Base-by-base conservation (phyloP, 805 yeast species). In the Saccharomycopsis synnaedendra region DNA sequence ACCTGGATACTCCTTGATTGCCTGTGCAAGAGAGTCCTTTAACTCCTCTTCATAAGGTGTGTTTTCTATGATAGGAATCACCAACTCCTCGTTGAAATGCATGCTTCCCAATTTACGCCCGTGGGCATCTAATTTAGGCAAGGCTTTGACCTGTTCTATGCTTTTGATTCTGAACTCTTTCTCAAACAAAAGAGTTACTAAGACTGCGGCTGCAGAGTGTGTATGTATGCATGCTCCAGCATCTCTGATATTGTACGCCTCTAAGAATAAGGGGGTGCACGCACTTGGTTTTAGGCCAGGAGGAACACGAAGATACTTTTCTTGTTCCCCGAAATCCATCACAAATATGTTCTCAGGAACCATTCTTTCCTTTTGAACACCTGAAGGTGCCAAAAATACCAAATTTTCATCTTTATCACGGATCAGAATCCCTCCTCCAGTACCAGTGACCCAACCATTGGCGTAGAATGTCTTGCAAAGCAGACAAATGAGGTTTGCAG, bases 221-320 rank as follows among this genome's bases (percentile, higher is more conserved):
- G 97, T 89, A 63, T 89, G 97, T 50, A 89, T 88, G 61, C 95
- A 85, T 3, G 96, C 96, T 5, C 94, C 95, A 1, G 94, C 93
- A 49, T 74, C 72, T 55, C 90, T 70, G 62, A 75, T 60, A 29
- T 68, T 70, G 64, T 81, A 80, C 54, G 87, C 76, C 39, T 88
- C 78, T 67, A 83, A 60, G 65, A 90, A 89, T 45, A 89, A 65
- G 7, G 97, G 96, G 0, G 96, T 86, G 60, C 97, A 89, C 0
- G 96, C 95, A 32, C 93, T 82, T n/a, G 95, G 95, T 61, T 86
- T 88, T 63, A 74, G 80, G 8, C 65, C 63, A 41, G 69, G 61
- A 2, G 96, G 96, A n/a, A 67, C 67, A 36, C 83, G 64, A 10
- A 82, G 49, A 50, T 80, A 76, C 42, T 71, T 69, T 44, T 70